Evolutionary conservation across 2,329 filamentous ascomycete genomes (phyloP).

Genomic region (Hypocrella siamensis): DNA sequence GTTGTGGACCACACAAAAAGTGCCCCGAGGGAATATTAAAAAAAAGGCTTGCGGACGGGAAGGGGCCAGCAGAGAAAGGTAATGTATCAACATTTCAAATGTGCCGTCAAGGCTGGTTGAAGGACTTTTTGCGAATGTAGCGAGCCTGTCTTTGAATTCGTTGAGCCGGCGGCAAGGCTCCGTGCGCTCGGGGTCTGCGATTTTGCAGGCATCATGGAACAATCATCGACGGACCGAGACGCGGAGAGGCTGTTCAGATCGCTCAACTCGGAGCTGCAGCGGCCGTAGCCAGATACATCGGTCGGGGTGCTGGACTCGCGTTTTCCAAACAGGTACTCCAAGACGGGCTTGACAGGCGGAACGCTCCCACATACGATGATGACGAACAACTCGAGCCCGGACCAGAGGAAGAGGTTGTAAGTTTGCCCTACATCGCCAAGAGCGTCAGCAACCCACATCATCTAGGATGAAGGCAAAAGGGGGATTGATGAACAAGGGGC

Average conservation of each 20-base stretch:
- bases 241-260: neutral
- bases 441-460: neutral
- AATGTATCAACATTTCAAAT: too few relatives aligned
- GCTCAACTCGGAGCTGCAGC: neutral
- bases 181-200: too few relatives aligned
- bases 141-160: too few relatives aligned
- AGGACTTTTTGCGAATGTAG: too few relatives aligned
- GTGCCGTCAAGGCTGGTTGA: too few relatives aligned
- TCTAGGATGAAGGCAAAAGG: neutral
- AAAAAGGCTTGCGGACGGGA: too few relatives aligned
- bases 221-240: neutral
- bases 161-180: too few relatives aligned
- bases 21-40: too few relatives aligned
- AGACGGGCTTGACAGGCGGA: constrained; percentile 3
- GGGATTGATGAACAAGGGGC: too few relatives aligned
- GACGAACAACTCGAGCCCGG: constrained; percentile 3
- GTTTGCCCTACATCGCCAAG: too few relatives aligned
- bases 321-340: constrained; percentile 1
- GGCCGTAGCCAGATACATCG: neutral
- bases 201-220: too few relatives aligned
- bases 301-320: neutral
- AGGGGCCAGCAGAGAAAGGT: too few relatives aligned
- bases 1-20: neutral
- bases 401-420: constrained; percentile 2
- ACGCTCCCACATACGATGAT: constrained; percentile 4